Percentiles rank a stretch among this genome's conserved stretches.
Conservation (phyloP, 768 basidiomycete species). For the Termitomyces sp. region DNA sequence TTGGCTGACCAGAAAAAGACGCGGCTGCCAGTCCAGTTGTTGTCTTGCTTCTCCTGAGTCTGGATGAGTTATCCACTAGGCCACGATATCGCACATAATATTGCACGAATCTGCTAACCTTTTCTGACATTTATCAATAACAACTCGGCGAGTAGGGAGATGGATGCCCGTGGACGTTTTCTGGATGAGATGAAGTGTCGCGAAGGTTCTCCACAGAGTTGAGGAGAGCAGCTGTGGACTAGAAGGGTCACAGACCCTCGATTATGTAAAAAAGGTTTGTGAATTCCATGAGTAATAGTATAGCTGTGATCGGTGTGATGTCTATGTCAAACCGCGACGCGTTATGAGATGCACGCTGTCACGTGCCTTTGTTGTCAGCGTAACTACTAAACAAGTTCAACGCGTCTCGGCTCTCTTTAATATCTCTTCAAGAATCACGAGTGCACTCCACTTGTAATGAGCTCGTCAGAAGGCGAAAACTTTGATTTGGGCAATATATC, state of each 20-base stretch:
- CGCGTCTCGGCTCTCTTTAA: conserved; percentile 6
- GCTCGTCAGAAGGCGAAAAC: conserved; percentile 69
- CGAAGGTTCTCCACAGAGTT: background rate
- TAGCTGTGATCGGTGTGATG: background rate
- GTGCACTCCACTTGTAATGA: conserved; percentile 41
- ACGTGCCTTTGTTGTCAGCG: conserved; percentile 12
- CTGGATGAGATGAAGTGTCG: background rate
- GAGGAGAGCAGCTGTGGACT: background rate
- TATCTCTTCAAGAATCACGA: background rate
- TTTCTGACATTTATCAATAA: background rate
- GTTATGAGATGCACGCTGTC: background rate
- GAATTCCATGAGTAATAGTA: background rate
- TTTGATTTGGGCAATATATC: conserved; percentile 60
- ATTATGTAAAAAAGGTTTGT: conserved; percentile 10
- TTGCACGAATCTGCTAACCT: background rate
- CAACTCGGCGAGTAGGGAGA: background rate
- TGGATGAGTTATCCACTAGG: background rate
- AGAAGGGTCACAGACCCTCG: background rate
- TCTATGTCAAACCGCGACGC: background rate
- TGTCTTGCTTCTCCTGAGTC: conserved; percentile 4
- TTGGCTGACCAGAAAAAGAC: conserved; percentile 23
- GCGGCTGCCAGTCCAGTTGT: conserved; percentile 17
- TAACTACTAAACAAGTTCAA: background rate
- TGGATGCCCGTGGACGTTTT: background rate
- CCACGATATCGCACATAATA: background rate